Base-by-base conservation (phyloP, 2,329 filamentous ascomycete genomes). In the Neopestalotiopsis sp. region DNA sequence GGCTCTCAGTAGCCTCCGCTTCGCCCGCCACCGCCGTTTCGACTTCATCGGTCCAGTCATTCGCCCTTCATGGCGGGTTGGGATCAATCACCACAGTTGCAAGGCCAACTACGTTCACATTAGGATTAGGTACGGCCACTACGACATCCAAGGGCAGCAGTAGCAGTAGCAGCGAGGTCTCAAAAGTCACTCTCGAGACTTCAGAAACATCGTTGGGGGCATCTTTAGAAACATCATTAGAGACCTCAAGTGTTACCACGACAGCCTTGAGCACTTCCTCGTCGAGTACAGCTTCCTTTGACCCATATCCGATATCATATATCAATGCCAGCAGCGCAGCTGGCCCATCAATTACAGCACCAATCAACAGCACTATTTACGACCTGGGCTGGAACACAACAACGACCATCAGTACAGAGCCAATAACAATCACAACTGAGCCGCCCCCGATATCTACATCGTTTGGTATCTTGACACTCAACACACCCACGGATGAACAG, bases 391-490 rank as follows among this genome's bases (percentile, higher is more conserved):
- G 59, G 32, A 62, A 62, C 40, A 17, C 32, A 17, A 62, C 59
- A 12, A 40, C 32, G 17, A 62, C 32, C 14, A 20, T 30, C 32
- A 34, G 14, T 62, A 12, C 13, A 40, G 32, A 62, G 30, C 28
- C 34, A 17, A 20, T 17, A 40, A n/a, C 17, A 62, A 34, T 40
- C 32, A 73, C 70, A 24, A 68, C 64, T 28, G 68, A 69, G 28
- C 32, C 68, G 32, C 69, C 67, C 40, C 58, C 62, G 17, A 56
- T 69, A 3, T 63, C 66, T 24, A 66, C 69, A 20, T 68, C 68
- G 7, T 62, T 40, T 49, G 42, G 28, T 45, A 10, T 40, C 4
- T 40, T 17, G 40, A 52, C 30, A 17, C 32, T 34, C n/a, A 12
- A 17, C n/a, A 49, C 42, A 38, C 20, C 30, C 28, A 28, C 62